Evolutionary conservation across 208 protist species (phyloP), one percentile per base, ranked within the genome.

Genomic region (Polymyxa betae): DNA sequence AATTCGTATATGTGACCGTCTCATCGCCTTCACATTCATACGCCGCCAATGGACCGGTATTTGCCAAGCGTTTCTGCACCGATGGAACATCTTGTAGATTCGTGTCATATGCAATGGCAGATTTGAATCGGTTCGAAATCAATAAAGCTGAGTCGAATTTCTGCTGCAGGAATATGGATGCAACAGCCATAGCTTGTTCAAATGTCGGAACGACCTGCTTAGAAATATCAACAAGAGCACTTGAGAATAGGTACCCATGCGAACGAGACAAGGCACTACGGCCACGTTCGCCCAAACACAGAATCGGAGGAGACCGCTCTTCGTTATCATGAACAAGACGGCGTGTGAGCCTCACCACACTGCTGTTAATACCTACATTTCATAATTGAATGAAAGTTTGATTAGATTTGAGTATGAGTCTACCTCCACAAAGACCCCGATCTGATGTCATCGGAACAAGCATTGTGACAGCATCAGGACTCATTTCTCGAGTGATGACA

Each of bases 351-450:
- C 93, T 91, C 32, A 90, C 82, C 0, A 95, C 35, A 5, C 77
- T 89, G 20, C 44, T 60, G 92, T 95, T 94, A 64, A 93, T 88
- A 46, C 91, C n/a, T n/a, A n/a, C n/a, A n/a, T n/a, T n/a, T n/a
- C n/a, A n/a, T n/a, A n/a, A n/a, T n/a, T n/a, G n/a, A n/a, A n/a
- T n/a, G n/a, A n/a, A n/a, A n/a, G n/a, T n/a, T n/a, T n/a, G n/a
- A n/a, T n/a, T n/a, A n/a, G n/a, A n/a, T n/a, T n/a, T n/a, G n/a
- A n/a, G n/a, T n/a, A n/a, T n/a, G n/a, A n/a, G n/a, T n/a, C n/a
- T n/a, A n/a, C n/a, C 94, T 82, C 94, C 94, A 88, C 94, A 95
- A 0, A 95, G 91, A 64, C 94, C 94, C 89, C 92, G 93, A 89
- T 95, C 94, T 24, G 91, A 93, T 32, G 91, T 92, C 29, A 94